phyloP scores from a whole-genome alignment of 768 basidiomycete species.

The Mycena filopes region DNA sequence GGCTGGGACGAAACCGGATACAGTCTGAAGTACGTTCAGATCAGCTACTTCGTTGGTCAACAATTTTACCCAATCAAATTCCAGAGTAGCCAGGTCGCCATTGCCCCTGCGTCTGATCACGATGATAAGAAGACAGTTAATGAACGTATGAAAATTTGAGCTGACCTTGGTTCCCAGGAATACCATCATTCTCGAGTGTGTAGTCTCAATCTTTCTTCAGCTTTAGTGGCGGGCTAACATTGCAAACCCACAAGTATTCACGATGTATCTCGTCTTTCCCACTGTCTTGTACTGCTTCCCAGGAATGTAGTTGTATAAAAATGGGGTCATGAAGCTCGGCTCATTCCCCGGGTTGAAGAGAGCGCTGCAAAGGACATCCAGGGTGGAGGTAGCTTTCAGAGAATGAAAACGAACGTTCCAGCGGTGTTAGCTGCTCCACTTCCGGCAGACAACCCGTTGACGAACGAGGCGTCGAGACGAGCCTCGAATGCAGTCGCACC shows the following conservation, averaged over 20 bases:
- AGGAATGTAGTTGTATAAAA: slow-evolving; percentile 14
- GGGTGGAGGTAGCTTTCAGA: background rate
- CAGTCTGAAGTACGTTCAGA: background rate
- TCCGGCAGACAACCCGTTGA: slow-evolving; percentile 8
- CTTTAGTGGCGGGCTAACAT: background rate
- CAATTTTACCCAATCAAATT: slow-evolving; percentile 6
- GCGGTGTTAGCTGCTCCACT: slow-evolving; percentile 10
- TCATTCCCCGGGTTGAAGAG: slow-evolving; percentile 12
- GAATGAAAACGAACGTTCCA: slow-evolving; percentile 2
- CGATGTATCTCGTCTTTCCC: slow-evolving; percentile 5
- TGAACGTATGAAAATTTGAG: background rate
- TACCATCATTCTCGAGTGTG: slow-evolving; percentile 7
- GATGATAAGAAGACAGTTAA: background rate
- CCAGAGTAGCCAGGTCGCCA: slow-evolving; percentile 13
- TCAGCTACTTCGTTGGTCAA: too few relatives aligned
- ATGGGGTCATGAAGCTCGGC: background rate
- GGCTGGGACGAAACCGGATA: slow-evolving; percentile 14
- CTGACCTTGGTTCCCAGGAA: slow-evolving; percentile 10
- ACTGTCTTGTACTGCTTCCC: slow-evolving; percentile 13
- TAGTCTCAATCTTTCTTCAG: background rate
- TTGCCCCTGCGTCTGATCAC: slow-evolving; percentile 3
- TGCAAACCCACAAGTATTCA: background rate
- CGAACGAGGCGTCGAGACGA: slow-evolving; percentile 17
- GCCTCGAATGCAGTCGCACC: slow-evolving; percentile 6
- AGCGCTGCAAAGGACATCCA: too few relatives aligned